Evolutionary conservation across 2,329 filamentous ascomycete species (phyloP).

Genomic region (Tympanopsis confertula): DNA sequence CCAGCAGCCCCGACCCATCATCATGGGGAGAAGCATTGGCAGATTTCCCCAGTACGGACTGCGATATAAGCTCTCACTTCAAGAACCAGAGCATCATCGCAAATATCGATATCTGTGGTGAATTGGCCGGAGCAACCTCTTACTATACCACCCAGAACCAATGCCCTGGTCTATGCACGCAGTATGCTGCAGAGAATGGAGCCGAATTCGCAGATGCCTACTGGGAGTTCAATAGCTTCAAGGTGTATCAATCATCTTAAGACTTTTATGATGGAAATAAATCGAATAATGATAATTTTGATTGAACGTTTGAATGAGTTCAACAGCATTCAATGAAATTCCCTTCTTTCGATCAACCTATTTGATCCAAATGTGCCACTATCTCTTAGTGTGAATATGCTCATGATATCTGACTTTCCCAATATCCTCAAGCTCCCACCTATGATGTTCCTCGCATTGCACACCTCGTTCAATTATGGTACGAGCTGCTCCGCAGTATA

Average conservation of each 20-base stretch:
- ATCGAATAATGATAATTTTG: no score
- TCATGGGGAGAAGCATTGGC: conserved; percentile 50
- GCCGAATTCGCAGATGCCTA: conserved; percentile 44
- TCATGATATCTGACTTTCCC: no score
- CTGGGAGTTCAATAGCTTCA: conserved; percentile 53
- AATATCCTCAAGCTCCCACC: no score
- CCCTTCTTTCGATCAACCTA: no score
- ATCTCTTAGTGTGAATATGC: no score
- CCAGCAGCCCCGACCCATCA: conserved; percentile 40
- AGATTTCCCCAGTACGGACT: conserved; percentile 53
- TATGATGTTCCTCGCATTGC: no score
- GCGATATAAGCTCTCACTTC: conserved; percentile 47
- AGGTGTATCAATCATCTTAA: conserved; percentile 36
- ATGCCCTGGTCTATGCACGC: conserved; percentile 40
- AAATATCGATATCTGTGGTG: conserved; percentile 55
- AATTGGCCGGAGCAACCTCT: conserved; percentile 31
- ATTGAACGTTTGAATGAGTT: no score
- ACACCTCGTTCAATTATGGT: no score
- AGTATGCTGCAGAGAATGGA: conserved; percentile 45
- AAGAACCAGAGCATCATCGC: conserved; percentile 53
- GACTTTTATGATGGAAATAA: no score
- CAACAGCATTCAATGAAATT: no score
- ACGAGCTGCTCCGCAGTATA: no score
- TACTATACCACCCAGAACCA: conserved; percentile 7
- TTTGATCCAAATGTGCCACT: no score